Evolutionary conservation across 2,329 filamentous ascomycete species (phyloP).

Genomic region (Epichloe coenophiala): DNA sequence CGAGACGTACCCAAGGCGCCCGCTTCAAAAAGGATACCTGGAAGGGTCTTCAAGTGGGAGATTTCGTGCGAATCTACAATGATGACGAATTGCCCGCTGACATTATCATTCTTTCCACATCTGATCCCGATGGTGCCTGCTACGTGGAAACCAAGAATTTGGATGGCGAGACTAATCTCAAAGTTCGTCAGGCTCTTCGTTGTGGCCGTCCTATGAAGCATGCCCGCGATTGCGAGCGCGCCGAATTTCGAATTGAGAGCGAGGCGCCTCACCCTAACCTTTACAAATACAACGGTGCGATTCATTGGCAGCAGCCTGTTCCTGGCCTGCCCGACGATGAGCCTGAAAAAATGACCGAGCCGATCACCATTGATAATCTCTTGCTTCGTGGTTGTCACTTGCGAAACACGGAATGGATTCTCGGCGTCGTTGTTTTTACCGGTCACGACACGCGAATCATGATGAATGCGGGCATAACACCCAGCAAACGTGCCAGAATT

Average conservation of each 20-base stretch:
- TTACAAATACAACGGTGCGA: conserved; percentile 84
- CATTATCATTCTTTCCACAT: conserved; percentile 82
- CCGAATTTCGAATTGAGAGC: conserved; percentile 79
- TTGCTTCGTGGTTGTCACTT: conserved; percentile 86
- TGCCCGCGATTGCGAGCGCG: conserved; percentile 80
- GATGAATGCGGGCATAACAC: conserved; percentile 93
- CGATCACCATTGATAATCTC: conserved; percentile 89
- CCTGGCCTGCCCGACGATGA: conserved; percentile 47
- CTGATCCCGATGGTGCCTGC: conserved; percentile 85
- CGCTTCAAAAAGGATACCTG: conserved; percentile 87
- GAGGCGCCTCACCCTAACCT: conserved; percentile 86
- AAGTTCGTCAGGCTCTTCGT: conserved; percentile 82
- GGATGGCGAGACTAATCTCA: conserved; percentile 95
- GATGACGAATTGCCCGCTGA: conserved; percentile 93
- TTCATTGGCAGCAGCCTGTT: conserved; percentile 71
- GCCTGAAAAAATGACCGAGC: conserved; percentile 74
- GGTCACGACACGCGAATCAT: conserved; percentile 97
- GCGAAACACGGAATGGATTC: conserved; percentile 89
- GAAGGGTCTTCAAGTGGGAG: conserved; percentile 91
- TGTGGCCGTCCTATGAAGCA: conserved; percentile 74
- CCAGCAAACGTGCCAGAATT: conserved; percentile 83
- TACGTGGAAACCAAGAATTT: conserved; percentile 98
- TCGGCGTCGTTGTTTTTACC: conserved; percentile 88
- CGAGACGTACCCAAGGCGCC: conserved; percentile 51
- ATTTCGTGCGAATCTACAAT: conserved; percentile 93